A percentile compares a stretch with the other conserved stretches of the same genome.
phyloP scores from a whole-genome alignment of 495 filamentous ascomycete genomes.

The Mycothermus thermophilus region DNA sequence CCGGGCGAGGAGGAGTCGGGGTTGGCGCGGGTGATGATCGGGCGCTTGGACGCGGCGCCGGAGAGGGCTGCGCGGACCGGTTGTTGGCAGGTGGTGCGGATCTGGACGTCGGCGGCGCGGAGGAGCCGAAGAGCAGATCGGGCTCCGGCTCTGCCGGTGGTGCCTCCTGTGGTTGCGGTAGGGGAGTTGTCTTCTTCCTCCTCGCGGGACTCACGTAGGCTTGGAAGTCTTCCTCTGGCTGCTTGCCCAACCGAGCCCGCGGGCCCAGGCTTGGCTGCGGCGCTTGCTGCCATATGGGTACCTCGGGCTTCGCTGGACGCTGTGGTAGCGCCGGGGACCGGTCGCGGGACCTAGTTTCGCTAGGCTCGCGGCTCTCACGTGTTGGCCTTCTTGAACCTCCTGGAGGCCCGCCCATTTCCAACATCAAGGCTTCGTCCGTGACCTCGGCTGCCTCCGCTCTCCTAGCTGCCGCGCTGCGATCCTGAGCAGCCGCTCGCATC shows the following conservation, averaged over 20 bases:
- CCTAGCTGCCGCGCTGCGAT: conserved; percentile 8
- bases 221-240: conserved; percentile 62
- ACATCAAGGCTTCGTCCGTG: conserved; percentile 82
- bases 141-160: conserved; percentile 34
- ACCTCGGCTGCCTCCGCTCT: conserved; percentile 24
- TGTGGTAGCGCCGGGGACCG: conserved; percentile 34
- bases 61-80: conserved; percentile 17
- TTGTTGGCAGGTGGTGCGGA: conserved; percentile 13
- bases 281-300: conserved; percentile 36
- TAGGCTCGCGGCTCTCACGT: conserved; percentile 12
- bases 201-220: conserved; percentile 86
- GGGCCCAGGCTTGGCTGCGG: conserved; percentile 34
- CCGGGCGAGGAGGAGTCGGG: conserved; percentile 26
- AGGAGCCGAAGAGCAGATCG: conserved; percentile 44
- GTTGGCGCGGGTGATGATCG: conserved; percentile 25
- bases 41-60: conserved; percentile 24
- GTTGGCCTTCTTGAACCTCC: conserved; percentile 20
- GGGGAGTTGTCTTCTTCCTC: conserved; percentile 49
- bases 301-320: conserved; percentile 8
- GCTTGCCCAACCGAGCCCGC: conserved; percentile 49
- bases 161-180: conserved; percentile 26
- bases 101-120: conserved; percentile 11
- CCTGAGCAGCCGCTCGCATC: conserved; percentile 61
- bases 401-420: conserved; percentile 52
- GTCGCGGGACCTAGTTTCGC: conserved; percentile 22